Base-by-base conservation (phyloP, 129 eudicot species). In the Rutidosis leptorrhynchoides region DNA sequence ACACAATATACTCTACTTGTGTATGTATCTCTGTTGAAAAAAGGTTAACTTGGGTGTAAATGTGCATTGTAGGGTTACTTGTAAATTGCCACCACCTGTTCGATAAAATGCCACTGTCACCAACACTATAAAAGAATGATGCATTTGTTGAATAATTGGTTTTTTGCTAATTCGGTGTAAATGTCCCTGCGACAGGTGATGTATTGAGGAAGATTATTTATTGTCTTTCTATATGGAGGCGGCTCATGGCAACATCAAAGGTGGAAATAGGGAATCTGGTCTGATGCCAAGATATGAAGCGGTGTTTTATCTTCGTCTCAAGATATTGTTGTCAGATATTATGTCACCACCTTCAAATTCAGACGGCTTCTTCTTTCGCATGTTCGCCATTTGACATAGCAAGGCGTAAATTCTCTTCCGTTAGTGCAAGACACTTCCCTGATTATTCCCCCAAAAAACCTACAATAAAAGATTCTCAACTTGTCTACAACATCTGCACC, bases 361-460 rank as follows among this genome's bases (percentile, higher is more conserved):
- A 28, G 35, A 58, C 29, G 24, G 49, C 64, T 78, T 80, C 75
- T 26, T 64, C 71, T 26, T 42, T 66, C 74, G 75, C 62, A 64
- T 33, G 42, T 56, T 49, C 72, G 19, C 24, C 66, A 65, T 71
- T 72, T 24, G 43, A 58, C 10, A 20, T 43, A 5, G 30, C 61
- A 20, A 42, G 48, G 5, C 78, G 74, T 4, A 79, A 72, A 12
- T 67, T 70, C 4, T 80, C 92, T 2, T 70, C 84, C 27, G 40
- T 58, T 45, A 48, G 53, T 74, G 23, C 71, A 20, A 66, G 99
- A 69, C 78, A 78, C 16, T 94, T 89, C 35, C 99, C 99, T 23
- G 88, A 89, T 76, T 94, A 84, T 77, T 82, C 97, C 9, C 99
- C 93, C 0, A 94, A 82, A 74, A 89, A 75, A 63, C 97, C 95